Conservation (phyloP, 208 protist genomes). For the Lotmaria passim region DNA sequence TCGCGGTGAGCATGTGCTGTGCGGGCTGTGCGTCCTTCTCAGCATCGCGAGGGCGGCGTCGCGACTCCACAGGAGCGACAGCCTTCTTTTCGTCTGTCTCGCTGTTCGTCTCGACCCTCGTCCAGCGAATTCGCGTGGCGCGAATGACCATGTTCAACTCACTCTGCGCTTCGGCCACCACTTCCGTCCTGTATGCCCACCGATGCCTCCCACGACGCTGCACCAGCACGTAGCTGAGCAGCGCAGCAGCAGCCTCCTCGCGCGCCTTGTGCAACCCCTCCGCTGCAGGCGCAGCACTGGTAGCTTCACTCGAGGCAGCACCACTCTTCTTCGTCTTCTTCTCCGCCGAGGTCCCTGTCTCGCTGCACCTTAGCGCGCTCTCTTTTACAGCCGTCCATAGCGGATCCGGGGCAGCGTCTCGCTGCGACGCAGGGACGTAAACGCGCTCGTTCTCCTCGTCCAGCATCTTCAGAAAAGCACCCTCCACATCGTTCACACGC, state of each 20-base stretch:
- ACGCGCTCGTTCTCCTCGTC: conserved; percentile 54
- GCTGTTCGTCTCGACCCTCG: background rate
- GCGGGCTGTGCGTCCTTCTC: background rate
- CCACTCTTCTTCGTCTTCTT: background rate
- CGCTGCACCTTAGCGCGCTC: conserved; percentile 11
- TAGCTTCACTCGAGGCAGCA: conserved; percentile 2
- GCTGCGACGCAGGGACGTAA: conserved; percentile 15
- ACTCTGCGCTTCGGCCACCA: conserved; percentile 54
- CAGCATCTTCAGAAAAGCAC: conserved; percentile 66
- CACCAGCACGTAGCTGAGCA: conserved; percentile 35
- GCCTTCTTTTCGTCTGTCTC: background rate
- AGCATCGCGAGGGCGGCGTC: conserved; percentile 14
- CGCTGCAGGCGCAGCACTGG: conserved; percentile 1
- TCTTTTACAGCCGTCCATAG: conserved; percentile 20
- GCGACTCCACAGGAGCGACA: background rate
- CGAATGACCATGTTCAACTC: conserved; percentile 74
- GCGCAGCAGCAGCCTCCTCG: conserved; percentile 22
- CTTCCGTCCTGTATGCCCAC: conserved; percentile 53
- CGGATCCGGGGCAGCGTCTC: conserved; percentile 19
- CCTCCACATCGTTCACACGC: conserved; percentile 84
- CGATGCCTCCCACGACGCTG: conserved; percentile 44
- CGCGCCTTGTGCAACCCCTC: conserved; percentile 18
- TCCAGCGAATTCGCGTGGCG: conserved; percentile 73
- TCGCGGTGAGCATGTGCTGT: background rate
- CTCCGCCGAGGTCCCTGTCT: background rate